Conservation (phyloP, 805 yeast species). For the Saccharomycopsis microspora region DNA sequence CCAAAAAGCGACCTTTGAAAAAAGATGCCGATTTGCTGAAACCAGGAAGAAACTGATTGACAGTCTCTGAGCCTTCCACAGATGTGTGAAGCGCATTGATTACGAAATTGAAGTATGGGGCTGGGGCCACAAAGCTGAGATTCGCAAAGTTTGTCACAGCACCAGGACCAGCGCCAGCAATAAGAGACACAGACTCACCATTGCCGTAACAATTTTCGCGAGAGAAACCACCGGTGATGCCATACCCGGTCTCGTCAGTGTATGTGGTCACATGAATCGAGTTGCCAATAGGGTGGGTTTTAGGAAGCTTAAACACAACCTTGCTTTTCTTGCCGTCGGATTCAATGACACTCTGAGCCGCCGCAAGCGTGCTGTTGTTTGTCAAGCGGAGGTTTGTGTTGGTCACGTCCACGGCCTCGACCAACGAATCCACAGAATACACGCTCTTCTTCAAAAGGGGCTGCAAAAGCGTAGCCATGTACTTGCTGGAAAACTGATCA, state of each 20-base stretch:
- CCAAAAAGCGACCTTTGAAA: too few species aligned
- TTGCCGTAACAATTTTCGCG: slow-evolving; percentile 10
- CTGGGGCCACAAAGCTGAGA: slow-evolving; percentile 1
- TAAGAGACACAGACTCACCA: slow-evolving; percentile 5
- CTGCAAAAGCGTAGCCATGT: background rate
- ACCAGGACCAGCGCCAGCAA: background rate
- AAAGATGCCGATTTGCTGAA: too few species aligned
- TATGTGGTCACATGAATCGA: slow-evolving; percentile 2
- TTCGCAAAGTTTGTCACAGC: background rate
- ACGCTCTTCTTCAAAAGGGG: slow-evolving; percentile 2
- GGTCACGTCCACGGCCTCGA: background rate
- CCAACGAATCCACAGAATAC: slow-evolving; percentile 7
- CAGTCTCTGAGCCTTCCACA: too few species aligned
- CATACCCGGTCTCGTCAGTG: slow-evolving; percentile 3
- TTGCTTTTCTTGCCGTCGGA: background rate
- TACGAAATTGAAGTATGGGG: too few species aligned
- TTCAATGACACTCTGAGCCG: background rate
- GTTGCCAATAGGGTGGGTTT: background rate
- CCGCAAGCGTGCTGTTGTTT: background rate
- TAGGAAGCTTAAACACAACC: background rate
- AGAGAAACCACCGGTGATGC: slow-evolving; percentile 1
- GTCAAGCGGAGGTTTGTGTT: background rate
- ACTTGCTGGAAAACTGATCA: background rate
- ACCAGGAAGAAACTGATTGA: too few species aligned
- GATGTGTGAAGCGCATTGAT: too few species aligned